These are phyloP conservation scores for Vaccinium vitisidaea DNA, from an alignment of 148 eudicot genomes.

Conservation along the genomic window DNA sequence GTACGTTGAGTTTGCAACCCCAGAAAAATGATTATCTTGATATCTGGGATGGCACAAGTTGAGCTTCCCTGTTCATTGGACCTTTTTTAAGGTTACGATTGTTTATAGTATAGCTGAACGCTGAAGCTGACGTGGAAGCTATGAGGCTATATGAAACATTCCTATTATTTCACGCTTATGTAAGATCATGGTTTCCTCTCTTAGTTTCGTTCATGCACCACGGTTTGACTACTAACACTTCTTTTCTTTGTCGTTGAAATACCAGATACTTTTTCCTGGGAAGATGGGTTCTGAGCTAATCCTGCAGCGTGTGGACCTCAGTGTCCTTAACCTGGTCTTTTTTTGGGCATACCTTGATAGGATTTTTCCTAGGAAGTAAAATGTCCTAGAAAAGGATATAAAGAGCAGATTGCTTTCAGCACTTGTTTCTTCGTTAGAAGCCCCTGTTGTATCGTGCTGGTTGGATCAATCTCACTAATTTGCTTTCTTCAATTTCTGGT, in stretches of 20 bases:
- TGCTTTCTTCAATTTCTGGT: not conserved
- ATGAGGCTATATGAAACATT: not conserved
- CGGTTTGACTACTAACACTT: not conserved
- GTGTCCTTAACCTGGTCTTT: not conserved
- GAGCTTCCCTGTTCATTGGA: constrained; percentile 10
- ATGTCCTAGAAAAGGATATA: not conserved
- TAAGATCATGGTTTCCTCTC: not conserved
- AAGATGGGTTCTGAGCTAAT: not conserved
- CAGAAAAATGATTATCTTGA: constrained; percentile 44
- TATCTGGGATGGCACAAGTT: constrained; percentile 44
- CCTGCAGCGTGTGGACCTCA: not conserved
- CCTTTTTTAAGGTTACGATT: not conserved
- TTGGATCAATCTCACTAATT: not conserved
- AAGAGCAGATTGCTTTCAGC: not conserved
- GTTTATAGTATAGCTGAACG: constrained; percentile 3
- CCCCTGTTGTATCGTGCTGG: not conserved
- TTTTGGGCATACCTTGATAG: not conserved
- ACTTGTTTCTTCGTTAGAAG: constrained; percentile 2
- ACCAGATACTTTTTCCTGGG: not conserved
- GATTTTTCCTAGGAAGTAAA: not conserved
- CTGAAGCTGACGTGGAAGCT: constrained; percentile 1
- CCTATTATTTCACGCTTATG: not conserved
- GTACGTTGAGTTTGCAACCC: constrained; percentile 43
- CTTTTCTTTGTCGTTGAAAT: not conserved
- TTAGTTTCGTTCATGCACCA: not conserved